phyloP scores from a whole-genome alignment of 1,284 basidiomycete genomes.

The Ganoderma sinense region DNA sequence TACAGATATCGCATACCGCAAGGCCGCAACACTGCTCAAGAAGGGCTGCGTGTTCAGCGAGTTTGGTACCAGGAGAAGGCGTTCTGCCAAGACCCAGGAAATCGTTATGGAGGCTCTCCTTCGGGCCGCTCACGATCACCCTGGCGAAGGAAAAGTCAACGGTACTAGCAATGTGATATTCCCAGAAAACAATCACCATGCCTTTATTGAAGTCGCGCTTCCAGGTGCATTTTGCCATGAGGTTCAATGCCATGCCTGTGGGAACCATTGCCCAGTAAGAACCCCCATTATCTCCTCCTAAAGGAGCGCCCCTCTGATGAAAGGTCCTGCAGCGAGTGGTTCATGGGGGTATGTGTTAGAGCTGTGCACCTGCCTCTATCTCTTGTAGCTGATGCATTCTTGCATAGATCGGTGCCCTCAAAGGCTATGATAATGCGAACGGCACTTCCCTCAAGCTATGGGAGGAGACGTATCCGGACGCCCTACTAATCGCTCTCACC shows the following conservation, averaged over 20 bases:
- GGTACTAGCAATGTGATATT: conserved; percentile 86
- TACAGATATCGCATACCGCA: conserved; percentile 67
- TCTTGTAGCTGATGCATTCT: background rate
- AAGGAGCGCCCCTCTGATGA: background rate
- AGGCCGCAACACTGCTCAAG: conserved; percentile 74
- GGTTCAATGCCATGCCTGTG: conserved; percentile 72
- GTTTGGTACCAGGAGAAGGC: conserved; percentile 90
- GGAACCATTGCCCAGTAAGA: conserved; percentile 92
- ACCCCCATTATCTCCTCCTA: background rate
- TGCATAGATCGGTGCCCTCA: conserved; percentile 76
- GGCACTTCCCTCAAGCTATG: conserved; percentile 80
- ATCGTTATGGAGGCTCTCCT: conserved; percentile 78
- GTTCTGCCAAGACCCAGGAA: conserved; percentile 85
- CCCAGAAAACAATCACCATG: background rate
- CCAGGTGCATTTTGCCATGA: conserved; percentile 83
- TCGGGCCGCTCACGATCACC: conserved; percentile 63
- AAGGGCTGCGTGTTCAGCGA: conserved; percentile 86
- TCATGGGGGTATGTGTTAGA: conserved; percentile 79
- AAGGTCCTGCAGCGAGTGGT: conserved; percentile 78
- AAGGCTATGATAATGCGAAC: conserved; percentile 84
- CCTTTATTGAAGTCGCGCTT: background rate
- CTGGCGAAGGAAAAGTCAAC: conserved; percentile 65
- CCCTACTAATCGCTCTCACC: conserved; percentile 79
- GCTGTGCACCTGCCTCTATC: background rate
- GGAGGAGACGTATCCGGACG: conserved; percentile 78